Evolutionary conservation across 2,329 filamentous ascomycete species (phyloP).

Genomic region (Aspergillus japonicus): DNA sequence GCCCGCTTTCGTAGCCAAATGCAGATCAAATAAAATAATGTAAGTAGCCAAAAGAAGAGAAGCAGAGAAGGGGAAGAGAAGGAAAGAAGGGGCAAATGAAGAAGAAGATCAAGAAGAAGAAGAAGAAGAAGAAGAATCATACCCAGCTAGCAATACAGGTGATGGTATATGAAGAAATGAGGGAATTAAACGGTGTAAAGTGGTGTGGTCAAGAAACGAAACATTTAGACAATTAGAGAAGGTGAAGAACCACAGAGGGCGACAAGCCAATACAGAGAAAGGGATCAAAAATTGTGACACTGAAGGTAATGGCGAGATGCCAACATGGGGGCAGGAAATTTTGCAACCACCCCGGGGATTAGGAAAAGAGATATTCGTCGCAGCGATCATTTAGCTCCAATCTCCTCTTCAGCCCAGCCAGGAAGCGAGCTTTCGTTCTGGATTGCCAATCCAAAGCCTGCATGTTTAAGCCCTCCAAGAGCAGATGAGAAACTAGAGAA

Average conservation of each 20-base stretch:
- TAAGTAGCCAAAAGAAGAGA: slow-evolving; percentile 22
- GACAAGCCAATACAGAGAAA: slow-evolving; percentile 28
- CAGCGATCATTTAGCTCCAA: slow-evolving; percentile 52
- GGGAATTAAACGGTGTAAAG: slow-evolving; percentile 31
- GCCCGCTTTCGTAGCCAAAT: slow-evolving; percentile 21
- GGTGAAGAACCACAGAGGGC: slow-evolving; percentile 16
- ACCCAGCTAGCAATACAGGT: slow-evolving; percentile 43
- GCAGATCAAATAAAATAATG: slow-evolving; percentile 20
- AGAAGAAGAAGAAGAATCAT: slow-evolving; percentile 29
- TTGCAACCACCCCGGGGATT: slow-evolving; percentile 10
- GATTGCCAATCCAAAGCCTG: slow-evolving; percentile 60
- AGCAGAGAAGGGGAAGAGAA: slow-evolving; percentile 18
- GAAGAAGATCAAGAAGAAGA: slow-evolving; percentile 16
- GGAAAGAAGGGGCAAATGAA: slow-evolving; percentile 20
- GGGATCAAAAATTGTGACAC: slow-evolving; percentile 20
- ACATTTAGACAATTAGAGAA: slow-evolving; percentile 27
- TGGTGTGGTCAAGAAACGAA: slow-evolving; percentile 24
- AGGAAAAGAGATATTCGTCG: slow-evolving; percentile 15
- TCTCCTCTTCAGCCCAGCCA: slow-evolving; percentile 65
- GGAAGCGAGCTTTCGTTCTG: slow-evolving; percentile 57
- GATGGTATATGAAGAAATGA: slow-evolving; percentile 30
- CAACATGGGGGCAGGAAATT: slow-evolving; percentile 24
- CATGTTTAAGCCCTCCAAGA: slow-evolving; percentile 58
- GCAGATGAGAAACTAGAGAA: slow-evolving; percentile 61
- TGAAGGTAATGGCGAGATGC: slow-evolving; percentile 20